Conservation (phyloP, 345 rosid species). For the Rhodomyrtus tomentosa region DNA sequence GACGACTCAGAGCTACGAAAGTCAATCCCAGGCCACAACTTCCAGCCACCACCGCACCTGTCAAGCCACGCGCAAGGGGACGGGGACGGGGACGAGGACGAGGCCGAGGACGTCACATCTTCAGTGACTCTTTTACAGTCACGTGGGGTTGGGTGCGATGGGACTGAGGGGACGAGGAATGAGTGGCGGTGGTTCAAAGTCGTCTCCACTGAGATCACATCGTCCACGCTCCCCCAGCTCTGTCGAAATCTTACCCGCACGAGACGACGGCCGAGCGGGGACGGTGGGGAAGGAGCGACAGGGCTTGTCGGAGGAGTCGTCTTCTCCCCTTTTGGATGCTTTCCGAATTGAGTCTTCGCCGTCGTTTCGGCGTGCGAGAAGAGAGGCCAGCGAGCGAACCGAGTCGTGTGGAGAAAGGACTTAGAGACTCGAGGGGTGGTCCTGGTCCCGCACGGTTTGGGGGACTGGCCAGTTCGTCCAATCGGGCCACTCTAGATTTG, state of each 20-base stretch:
- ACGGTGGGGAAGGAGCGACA: neutral
- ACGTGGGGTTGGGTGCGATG: neutral
- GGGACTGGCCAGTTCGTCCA: neutral
- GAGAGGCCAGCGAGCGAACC: neutral
- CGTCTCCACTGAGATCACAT: neutral
- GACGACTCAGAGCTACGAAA: neutral
- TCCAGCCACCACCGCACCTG: neutral
- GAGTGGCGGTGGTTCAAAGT: neutral
- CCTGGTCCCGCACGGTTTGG: neutral
- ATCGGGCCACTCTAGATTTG: neutral
- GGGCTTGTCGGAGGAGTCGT: neutral
- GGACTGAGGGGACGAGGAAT: neutral
- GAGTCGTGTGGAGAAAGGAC: neutral
- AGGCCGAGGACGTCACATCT: neutral
- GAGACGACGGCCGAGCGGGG: neutral
- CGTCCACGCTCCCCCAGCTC: neutral
- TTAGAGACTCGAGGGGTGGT: neutral
- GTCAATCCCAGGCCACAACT: neutral
- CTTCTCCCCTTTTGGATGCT: neutral
- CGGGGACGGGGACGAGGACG: neutral
- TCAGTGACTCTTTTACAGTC: neutral
- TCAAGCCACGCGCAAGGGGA: neutral
- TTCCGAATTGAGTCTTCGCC: neutral
- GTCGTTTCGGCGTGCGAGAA: neutral
- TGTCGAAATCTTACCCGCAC: neutral